These are phyloP conservation scores for Terana coerulea DNA, from an alignment of 768 basidiomycete genomes.

Conservation along the genomic window DNA sequence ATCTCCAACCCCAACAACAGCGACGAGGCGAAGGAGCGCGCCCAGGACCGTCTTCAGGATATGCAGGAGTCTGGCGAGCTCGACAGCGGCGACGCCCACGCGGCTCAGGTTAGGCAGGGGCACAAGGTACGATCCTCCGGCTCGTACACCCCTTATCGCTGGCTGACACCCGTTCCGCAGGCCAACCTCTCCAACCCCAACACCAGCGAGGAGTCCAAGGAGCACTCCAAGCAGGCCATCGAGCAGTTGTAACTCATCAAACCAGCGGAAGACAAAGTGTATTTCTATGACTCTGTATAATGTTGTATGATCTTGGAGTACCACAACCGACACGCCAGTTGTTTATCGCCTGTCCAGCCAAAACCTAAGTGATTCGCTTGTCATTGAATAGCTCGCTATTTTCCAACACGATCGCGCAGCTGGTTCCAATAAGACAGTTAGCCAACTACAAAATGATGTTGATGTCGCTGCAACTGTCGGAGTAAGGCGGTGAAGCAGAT, in stretches of 20 bases:
- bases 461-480: no score
- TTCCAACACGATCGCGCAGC: no score
- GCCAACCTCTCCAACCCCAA: slow-evolving; percentile 20
- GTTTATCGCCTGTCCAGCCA: no score
- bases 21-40: slow-evolving; percentile 21
- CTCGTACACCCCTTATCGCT: not conserved
- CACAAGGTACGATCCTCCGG: slow-evolving; percentile 4
- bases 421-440: no score
- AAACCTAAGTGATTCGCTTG: no score
- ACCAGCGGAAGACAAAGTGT: no score
- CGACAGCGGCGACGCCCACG: slow-evolving; percentile 1
- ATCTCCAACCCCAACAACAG: slow-evolving; percentile 20
- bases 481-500: no score
- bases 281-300: no score
- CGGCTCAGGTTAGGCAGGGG: slow-evolving; percentile 6
- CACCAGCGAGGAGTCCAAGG: slow-evolving; percentile 19
- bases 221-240: slow-evolving; percentile 20
- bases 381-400: no score
- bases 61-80: slow-evolving; percentile 3
- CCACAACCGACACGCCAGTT: no score
- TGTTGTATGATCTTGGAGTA: no score
- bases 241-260: slow-evolving; percentile 12
- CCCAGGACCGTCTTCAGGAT: slow-evolving; percentile 15
- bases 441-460: no score
- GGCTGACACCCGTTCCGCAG: slow-evolving; percentile 3